These are phyloP conservation scores for Ilyonectria mors-panacis DNA, from an alignment of 2,329 filamentous ascomycete genomes.

Conservation along the genomic window DNA sequence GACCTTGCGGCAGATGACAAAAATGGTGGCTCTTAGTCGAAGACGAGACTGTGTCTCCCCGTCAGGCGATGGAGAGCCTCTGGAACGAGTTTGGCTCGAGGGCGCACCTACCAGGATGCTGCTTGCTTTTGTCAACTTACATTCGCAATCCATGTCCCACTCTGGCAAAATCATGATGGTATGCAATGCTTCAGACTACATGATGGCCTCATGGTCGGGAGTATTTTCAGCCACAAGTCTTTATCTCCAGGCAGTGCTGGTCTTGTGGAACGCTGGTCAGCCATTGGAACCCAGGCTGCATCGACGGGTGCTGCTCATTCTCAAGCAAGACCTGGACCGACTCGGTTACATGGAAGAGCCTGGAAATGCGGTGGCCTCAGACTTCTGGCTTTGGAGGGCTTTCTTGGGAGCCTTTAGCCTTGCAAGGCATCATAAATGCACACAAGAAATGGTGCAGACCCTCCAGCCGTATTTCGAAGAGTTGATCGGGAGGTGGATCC, in stretches of 20 bases:
- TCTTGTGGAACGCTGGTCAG: slow-evolving; percentile 38
- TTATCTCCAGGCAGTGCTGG: slow-evolving; percentile 34
- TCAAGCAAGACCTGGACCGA: slow-evolving; percentile 30
- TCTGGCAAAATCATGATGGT: not conserved
- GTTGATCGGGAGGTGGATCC: slow-evolving; percentile 34
- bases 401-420: slow-evolving; percentile 40
- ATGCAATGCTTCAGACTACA: accelerated
- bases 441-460: not conserved
- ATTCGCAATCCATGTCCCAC: slow-evolving; percentile 30
- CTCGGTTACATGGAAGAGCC: not conserved
- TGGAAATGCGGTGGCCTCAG: not conserved
- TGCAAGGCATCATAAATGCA: slow-evolving; percentile 1
- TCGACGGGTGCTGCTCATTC: slow-evolving; percentile 27
- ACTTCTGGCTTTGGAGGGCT: slow-evolving; percentile 43
- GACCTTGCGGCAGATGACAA: slow-evolving; percentile 25
- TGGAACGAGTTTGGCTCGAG: slow-evolving; percentile 36
- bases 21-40: slow-evolving; percentile 4
- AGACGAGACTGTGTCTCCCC: not conserved
- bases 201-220: slow-evolving; percentile 37
- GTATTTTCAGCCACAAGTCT: slow-evolving; percentile 27
- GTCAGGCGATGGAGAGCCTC: not conserved
- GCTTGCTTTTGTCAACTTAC: slow-evolving; percentile 30
- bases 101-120: slow-evolving; percentile 36
- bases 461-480: slow-evolving; percentile 8
- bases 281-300: slow-evolving; percentile 33